Base-by-base conservation (phyloP, 768 basidiomycete species). In the Naganishia friedmannii region DNA sequence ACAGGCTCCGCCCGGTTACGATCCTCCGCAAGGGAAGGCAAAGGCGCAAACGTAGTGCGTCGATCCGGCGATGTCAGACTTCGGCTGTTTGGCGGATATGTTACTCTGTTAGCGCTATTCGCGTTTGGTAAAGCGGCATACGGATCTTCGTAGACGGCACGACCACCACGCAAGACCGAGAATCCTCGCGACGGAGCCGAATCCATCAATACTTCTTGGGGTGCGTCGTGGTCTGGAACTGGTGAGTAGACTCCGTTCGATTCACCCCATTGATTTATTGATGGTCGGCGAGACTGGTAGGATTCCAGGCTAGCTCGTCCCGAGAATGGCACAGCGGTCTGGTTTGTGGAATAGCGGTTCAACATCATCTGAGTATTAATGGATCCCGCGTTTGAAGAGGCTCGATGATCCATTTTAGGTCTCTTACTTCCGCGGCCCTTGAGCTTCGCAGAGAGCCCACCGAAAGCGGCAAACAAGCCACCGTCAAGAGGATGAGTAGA, bases 101-200 rank as follows among this genome's bases (percentile, higher is more conserved):
- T 58, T 12, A 58, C 46, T 23, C 56, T 42, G 21, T 42, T 54
- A 17, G 42, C 23, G 23, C 10, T 26, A 28, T 63, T 46, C 3
- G 65, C 37, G n/a, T 17, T 23, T 10, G 69, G 58, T 26, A 85
- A 82, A 65, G 91, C 90, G 0, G 91, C 88, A 78, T 93, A 96
- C 0, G 93, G 93, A 10, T 88, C 83, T 67, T 92, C 89, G 60
- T 88, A 90, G 75, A 93, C 89, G 1, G 94, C 90, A 48, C 89
- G 85, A 34, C 94, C 93, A 15, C 94, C 94, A 17, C 90, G 89
- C 1, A 97, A 86, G 57, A 92, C 86, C 5, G 91, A 87, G 82
- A 97, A 96, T 2, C 92, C 92, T 23, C 89, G 86, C 8, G 80
- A 31, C n/a, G 46, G 69, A 7, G 42, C 48, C 48, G 42, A 65